Conservation (phyloP, 345 rosid species). For the Populus euphratica region DNA sequence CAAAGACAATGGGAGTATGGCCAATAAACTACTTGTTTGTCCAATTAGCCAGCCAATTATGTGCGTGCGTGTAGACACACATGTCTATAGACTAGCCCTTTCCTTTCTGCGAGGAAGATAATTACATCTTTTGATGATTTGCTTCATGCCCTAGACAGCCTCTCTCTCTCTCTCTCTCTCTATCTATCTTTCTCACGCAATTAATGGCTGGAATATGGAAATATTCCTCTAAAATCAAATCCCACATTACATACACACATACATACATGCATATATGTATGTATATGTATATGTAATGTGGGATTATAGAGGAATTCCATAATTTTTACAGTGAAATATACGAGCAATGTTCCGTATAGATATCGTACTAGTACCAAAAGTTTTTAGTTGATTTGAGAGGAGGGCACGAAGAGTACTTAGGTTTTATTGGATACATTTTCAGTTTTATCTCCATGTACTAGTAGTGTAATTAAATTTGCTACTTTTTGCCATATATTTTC, state of each 20-base stretch:
- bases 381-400: background rate
- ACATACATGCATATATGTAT: no score
- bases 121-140: no score
- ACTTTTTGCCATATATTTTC: background rate
- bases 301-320: background rate
- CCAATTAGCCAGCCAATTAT: no score
- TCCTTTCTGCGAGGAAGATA: no score
- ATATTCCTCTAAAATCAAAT: background rate
- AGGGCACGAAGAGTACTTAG: background rate
- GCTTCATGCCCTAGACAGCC: background rate
- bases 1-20: no score
- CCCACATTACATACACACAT: background rate
- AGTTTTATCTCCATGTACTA: background rate
- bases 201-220: no score
- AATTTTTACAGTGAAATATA: background rate
- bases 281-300: background rate
- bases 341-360: no score
- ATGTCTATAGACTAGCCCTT: no score
- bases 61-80: no score
- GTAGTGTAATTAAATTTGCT: background rate
- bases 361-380: background rate
- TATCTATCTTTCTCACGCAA: no score
- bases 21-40: no score
- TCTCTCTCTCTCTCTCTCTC: background rate
- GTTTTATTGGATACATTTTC: background rate